These are phyloP conservation scores for Sutorius australiensis DNA, from an alignment of 768 basidiomycete genomes.

Conservation along the genomic window DNA sequence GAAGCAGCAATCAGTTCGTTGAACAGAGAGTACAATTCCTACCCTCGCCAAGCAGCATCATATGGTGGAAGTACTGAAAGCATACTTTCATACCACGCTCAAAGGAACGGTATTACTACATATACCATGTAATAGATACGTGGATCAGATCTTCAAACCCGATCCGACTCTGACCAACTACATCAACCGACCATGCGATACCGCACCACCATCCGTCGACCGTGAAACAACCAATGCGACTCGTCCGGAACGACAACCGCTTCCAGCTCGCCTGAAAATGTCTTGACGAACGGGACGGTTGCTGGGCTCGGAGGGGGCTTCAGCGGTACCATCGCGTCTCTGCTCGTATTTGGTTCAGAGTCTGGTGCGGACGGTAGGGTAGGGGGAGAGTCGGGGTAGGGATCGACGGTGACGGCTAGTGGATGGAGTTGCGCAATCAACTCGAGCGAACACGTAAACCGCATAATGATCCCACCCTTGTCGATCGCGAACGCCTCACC, in stretches of 20 bases:
- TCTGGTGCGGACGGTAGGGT: background rate
- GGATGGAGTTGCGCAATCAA: constrained; percentile 18
- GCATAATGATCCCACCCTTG: constrained; percentile 20
- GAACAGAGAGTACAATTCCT: no score
- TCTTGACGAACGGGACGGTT: constrained; percentile 29
- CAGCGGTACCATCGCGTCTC: background rate
- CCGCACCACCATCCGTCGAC: constrained; percentile 50
- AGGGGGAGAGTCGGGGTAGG: no score
- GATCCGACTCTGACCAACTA: background rate
- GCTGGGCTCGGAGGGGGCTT: background rate
- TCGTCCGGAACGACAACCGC: constrained; percentile 49
- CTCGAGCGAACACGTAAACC: constrained; percentile 24
- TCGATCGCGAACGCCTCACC: constrained; percentile 21
- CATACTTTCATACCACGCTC: no score
- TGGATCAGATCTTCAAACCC: no score
- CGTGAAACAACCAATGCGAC: constrained; percentile 50
- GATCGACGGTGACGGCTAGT: background rate
- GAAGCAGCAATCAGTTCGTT: no score
- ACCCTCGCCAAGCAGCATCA: no score
- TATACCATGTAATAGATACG: no score
- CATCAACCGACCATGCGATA: constrained; percentile 42
- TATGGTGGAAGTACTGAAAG: no score
- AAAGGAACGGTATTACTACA: no score
- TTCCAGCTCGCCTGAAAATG: constrained; percentile 55
- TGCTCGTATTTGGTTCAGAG: background rate